These are phyloP conservation scores for Phytopythium cucurbitacearum DNA, from an alignment of 352 stramenopile species.

Conservation along the genomic window DNA sequence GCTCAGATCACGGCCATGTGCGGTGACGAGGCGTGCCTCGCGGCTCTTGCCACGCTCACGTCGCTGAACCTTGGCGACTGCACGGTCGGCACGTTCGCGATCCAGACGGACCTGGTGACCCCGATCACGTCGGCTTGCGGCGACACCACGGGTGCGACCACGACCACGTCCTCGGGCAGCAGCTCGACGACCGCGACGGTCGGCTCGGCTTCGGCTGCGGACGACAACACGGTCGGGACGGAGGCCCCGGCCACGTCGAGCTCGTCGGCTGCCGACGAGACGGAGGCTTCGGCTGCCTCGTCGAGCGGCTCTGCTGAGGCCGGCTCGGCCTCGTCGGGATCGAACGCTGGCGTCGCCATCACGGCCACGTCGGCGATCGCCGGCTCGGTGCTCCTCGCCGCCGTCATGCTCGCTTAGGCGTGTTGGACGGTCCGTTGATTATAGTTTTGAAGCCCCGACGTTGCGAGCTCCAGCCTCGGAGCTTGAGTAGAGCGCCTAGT, in stretches of 20 bases:
- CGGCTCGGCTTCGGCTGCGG: neutral
- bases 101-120: conserved; percentile 24
- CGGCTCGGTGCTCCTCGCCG: conserved; percentile 6
- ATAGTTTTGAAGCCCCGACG: neutral
- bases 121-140: conserved; percentile 15
- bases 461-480: neutral
- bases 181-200: conserved; percentile 7
- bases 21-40: conserved; percentile 21
- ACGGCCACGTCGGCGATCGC: conserved; percentile 6
- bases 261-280: conserved; percentile 1
- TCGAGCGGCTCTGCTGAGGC: neutral
- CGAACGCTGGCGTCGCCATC: conserved; percentile 5
- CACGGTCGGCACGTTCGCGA: conserved; percentile 13
- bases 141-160: conserved; percentile 4
- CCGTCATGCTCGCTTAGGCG: conserved; percentile 9
- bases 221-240: conserved; percentile 1
- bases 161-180: conserved; percentile 4
- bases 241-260: neutral
- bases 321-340: conserved; percentile 2
- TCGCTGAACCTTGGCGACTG: conserved; percentile 25
- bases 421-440: neutral
- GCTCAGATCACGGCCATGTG: conserved; percentile 26
- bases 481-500: neutral
- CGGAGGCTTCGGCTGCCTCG: neutral
- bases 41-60: conserved; percentile 17